phyloP scores from a whole-genome alignment of 208 protist species.

The Trypanosoma mega region DNA sequence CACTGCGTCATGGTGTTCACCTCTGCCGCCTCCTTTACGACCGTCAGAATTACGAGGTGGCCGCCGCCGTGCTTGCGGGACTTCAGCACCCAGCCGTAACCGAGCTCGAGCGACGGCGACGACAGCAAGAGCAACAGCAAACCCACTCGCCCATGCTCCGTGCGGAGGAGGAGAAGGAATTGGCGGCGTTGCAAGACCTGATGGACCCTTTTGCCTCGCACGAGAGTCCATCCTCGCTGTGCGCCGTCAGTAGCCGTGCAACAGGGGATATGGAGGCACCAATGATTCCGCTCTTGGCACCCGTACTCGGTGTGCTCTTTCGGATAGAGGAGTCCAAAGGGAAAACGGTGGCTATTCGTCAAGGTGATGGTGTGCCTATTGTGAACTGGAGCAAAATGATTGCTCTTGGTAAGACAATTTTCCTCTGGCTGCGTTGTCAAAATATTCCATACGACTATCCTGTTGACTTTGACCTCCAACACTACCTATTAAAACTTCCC shows the following conservation, averaged over 20 bases:
- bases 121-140: constrained; percentile 28
- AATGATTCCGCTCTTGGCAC: constrained; percentile 58
- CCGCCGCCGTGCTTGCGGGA: constrained; percentile 48
- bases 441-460: constrained; percentile 46
- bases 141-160: constrained; percentile 38
- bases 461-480: constrained; percentile 39
- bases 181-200: constrained; percentile 43
- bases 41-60: constrained; percentile 70
- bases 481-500: constrained; percentile 50
- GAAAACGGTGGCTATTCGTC: constrained; percentile 31
- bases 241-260: constrained; percentile 44
- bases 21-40: constrained; percentile 61
- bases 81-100: constrained; percentile 54
- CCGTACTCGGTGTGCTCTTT: constrained; percentile 54
- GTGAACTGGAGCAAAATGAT: constrained; percentile 69
- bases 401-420: constrained; percentile 41
- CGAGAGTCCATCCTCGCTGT: constrained; percentile 53
- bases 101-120: constrained; percentile 27
- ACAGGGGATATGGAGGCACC: constrained; percentile 53
- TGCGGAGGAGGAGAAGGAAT: constrained; percentile 27
- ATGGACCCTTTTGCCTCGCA: constrained; percentile 73
- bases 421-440: constrained; percentile 67
- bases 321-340: constrained; percentile 44
- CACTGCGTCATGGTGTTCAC: constrained; percentile 38
- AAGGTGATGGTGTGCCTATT: constrained; percentile 38